Percentiles rank a stretch among this genome's conserved stretches.
phyloP scores from a whole-genome alignment of 306 rosid species.

The Sicyos baderoa region DNA sequence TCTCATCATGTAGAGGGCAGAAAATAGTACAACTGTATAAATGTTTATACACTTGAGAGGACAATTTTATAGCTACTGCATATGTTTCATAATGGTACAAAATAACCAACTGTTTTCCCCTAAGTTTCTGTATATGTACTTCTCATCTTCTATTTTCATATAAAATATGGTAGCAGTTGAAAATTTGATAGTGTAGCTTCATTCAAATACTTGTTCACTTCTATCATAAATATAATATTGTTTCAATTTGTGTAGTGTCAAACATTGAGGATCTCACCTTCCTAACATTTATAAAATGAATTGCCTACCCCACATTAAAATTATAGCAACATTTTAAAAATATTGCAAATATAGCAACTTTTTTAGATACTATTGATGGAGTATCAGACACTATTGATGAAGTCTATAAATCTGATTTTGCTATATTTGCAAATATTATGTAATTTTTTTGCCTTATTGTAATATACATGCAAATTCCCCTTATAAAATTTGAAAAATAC shows the following conservation, averaged over 20 bases:
- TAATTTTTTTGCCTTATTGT: too few relatives aligned
- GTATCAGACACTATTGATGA: too few relatives aligned
- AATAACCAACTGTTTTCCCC: conserved; percentile 6
- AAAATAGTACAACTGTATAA: neutral
- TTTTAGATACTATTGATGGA: too few relatives aligned
- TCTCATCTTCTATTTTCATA: neutral
- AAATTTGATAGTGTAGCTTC: neutral
- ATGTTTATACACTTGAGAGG: conserved; percentile 4
- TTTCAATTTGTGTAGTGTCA: neutral
- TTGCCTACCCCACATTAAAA: too few relatives aligned
- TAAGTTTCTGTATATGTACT: neutral
- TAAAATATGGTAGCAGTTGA: neutral
- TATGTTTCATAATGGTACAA: neutral
- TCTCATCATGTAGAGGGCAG: conserved; percentile 15
- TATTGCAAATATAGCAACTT: too few relatives aligned
- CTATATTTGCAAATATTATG: too few relatives aligned
- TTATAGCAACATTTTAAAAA: too few relatives aligned
- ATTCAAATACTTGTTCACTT: neutral
- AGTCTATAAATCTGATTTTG: too few relatives aligned
- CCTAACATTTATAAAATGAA: too few relatives aligned
- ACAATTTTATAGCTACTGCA: neutral
- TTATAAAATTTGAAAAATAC: too few relatives aligned
- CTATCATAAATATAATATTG: neutral
- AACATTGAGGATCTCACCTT: too few relatives aligned
- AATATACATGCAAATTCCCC: too few relatives aligned